Conservation (phyloP, 108 stramenopile genomes). For the Fragilaria crotonensis region DNA sequence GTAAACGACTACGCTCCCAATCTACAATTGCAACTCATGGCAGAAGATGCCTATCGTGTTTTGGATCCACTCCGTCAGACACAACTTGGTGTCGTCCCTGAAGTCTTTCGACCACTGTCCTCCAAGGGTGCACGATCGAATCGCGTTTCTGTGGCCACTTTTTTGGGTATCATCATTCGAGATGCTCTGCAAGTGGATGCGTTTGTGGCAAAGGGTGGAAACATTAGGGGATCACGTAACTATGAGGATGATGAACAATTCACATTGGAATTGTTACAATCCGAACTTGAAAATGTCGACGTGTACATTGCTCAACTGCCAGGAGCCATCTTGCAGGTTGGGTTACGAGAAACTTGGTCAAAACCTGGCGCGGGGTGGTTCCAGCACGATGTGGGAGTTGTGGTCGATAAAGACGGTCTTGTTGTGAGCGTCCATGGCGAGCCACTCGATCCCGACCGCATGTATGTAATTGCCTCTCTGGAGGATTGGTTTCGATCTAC, state of each 20-base stretch:
- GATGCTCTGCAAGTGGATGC: conserved; percentile 1
- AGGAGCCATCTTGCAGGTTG: conserved; percentile 5
- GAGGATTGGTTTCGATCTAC: conserved; percentile 7
- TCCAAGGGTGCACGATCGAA: conserved; percentile 6
- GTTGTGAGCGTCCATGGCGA: conserved; percentile 2
- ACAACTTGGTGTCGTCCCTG: conserved; percentile 1
- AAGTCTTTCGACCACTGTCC: conserved; percentile 2
- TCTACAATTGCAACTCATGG: neutral
- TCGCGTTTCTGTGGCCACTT: conserved; percentile 6
- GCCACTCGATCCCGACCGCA: conserved; percentile 3
- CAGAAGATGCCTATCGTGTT: neutral
- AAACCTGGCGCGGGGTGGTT: conserved; percentile 8
- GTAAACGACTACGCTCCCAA: neutral
- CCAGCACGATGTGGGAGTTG: conserved; percentile 9
- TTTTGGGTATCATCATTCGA: neutral
- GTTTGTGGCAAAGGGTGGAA: conserved; percentile 9
- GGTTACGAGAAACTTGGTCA: conserved; percentile 4
- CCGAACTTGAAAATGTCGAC: conserved; percentile 8
- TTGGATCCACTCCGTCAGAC: neutral
- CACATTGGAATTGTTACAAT: conserved; percentile 9
- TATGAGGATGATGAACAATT: conserved; percentile 14
- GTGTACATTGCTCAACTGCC: conserved; percentile 9
- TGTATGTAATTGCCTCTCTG: conserved; percentile 8
- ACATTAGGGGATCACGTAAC: conserved; percentile 5
- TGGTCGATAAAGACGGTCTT: neutral